Evolutionary conservation across 208 protist genomes (phyloP).

Genomic region (Trichomonas vaginalis): DNA sequence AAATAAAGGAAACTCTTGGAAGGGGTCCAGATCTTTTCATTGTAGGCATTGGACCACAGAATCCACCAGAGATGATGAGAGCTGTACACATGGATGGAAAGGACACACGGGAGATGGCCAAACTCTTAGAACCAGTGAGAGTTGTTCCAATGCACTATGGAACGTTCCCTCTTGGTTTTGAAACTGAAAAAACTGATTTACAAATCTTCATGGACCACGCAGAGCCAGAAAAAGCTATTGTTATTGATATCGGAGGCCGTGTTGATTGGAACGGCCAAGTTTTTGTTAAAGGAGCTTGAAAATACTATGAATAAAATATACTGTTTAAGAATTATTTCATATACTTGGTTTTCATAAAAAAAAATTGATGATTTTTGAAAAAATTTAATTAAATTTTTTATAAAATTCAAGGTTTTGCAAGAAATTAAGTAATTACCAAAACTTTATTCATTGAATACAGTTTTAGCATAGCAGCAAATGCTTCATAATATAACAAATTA

Average conservation of each 20-base stretch:
- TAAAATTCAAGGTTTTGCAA: too few relatives aligned
- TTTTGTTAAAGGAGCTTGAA: background rate
- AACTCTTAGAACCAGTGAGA: background rate
- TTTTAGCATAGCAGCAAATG: too few relatives aligned
- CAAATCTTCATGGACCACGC: background rate
- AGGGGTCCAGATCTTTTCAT: background rate
- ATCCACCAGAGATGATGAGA: background rate
- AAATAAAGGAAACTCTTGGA: background rate
- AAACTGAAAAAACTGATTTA: background rate
- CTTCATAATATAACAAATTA: too few relatives aligned
- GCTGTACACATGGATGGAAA: background rate
- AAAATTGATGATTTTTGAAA: too few relatives aligned
- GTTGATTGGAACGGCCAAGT: background rate
- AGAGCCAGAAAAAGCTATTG: background rate
- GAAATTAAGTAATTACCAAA: too few relatives aligned
- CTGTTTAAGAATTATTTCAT: too few relatives aligned
- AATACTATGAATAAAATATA: background rate
- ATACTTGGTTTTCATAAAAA: too few relatives aligned
- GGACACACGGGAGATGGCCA: background rate
- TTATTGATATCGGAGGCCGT: background rate
- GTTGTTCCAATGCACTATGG: background rate
- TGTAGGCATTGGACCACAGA: background rate
- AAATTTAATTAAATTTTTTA: too few relatives aligned
- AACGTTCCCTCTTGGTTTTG: background rate
- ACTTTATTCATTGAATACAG: too few relatives aligned